Evolutionary conservation across 805 yeast species (phyloP).

Genomic region (Spathaspora sp.): DNA sequence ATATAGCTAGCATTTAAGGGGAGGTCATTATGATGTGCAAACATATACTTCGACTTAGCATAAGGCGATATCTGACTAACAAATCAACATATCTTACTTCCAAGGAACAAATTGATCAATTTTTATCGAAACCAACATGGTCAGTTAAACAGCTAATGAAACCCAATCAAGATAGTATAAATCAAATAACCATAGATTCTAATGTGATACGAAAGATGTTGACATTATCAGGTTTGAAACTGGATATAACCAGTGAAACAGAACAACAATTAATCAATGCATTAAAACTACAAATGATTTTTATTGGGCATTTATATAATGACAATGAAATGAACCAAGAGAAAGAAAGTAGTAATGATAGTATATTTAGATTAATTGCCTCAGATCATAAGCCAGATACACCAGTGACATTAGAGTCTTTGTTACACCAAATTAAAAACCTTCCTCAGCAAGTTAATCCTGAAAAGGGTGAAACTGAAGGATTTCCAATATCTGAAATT

Average conservation of each 20-base stretch:
- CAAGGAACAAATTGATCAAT: slow-evolving; percentile 6
- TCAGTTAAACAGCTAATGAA: slow-evolving; percentile 15
- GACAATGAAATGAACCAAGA: slow-evolving; percentile 7
- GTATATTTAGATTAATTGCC: slow-evolving; percentile 30
- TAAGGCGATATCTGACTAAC: background rate
- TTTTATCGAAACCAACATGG: slow-evolving; percentile 13
- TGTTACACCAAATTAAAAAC: slow-evolving; percentile 13
- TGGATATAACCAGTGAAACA: slow-evolving; percentile 15
- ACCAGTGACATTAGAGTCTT: slow-evolving; percentile 19
- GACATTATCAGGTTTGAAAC: slow-evolving; percentile 30
- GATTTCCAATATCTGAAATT: slow-evolving; percentile 12
- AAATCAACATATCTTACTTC: background rate
- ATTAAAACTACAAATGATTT: slow-evolving; percentile 32
- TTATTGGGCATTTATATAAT: slow-evolving; percentile 30
- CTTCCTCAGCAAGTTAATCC: slow-evolving; percentile 10
- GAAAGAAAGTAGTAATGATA: slow-evolving; percentile 11
- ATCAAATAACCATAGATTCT: slow-evolving; percentile 11
- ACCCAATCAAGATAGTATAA: slow-evolving; percentile 1
- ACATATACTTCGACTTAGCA: background rate
- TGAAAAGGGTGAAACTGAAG: slow-evolving; percentile 21
- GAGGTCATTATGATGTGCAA: background rate
- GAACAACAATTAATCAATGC: slow-evolving; percentile 20
- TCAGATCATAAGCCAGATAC: slow-evolving; percentile 26
- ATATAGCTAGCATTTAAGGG: too few species aligned
- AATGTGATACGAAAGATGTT: slow-evolving; percentile 20